These are phyloP conservation scores for Vigna reflexopilosa DNA, from an alignment of 306 rosid genomes.

Conservation along the genomic window DNA sequence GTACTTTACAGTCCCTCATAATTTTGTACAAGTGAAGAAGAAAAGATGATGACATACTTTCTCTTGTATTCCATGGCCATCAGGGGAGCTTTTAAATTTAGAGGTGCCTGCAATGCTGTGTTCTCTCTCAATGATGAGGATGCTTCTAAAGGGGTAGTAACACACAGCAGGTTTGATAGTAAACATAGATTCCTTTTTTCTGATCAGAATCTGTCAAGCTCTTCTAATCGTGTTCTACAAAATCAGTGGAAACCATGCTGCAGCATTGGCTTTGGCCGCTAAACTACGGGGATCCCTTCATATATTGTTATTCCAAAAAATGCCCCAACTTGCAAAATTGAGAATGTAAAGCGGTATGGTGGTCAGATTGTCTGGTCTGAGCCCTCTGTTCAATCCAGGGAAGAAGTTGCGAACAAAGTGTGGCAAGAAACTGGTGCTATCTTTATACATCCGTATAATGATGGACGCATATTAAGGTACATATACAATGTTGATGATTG, in stretches of 20 bases:
- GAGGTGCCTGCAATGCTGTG: conserved; percentile 96
- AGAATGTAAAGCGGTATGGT: conserved; percentile 82
- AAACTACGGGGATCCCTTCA: conserved; percentile 81
- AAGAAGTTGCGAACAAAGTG: conserved; percentile 65
- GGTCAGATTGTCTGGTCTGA: conserved; percentile 84
- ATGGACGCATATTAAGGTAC: conserved; percentile 81
- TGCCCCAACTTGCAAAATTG: conserved; percentile 88
- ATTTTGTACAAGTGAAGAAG: neutral
- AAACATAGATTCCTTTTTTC: conserved; percentile 23
- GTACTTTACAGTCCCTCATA: conserved; percentile 13
- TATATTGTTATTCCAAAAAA: conserved; percentile 79
- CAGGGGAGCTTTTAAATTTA: conserved; percentile 90
- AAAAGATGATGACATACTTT: conserved; percentile 4
- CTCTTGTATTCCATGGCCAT: conserved; percentile 33
- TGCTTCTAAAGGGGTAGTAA: conserved; percentile 87
- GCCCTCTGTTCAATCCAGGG: conserved; percentile 71
- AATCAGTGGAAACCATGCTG: conserved; percentile 95
- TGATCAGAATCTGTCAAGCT: conserved; percentile 28
- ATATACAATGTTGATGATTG: neutral
- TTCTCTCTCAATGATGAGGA: conserved; percentile 73
- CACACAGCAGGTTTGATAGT: conserved; percentile 88
- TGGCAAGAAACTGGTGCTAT: conserved; percentile 82
- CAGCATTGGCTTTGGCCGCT: conserved; percentile 96
- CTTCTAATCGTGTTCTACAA: conserved; percentile 50
- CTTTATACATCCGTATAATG: conserved; percentile 85